These are phyloP conservation scores for Scheffersomyces coipomensis DNA, from an alignment of 805 yeast species.

Conservation along the genomic window DNA sequence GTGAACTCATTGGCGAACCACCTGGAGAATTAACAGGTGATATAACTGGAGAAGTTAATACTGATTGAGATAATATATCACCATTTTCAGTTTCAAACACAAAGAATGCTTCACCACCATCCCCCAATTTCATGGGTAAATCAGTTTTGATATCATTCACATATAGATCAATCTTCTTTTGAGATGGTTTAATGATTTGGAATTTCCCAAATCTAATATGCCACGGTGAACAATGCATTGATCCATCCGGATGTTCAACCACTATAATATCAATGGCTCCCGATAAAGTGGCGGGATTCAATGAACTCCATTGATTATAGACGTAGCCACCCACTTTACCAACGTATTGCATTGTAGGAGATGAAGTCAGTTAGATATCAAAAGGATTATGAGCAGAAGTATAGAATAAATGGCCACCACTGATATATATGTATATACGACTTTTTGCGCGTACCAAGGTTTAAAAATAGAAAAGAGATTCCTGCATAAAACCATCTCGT, in stretches of 20 bases:
- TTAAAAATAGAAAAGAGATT: no score
- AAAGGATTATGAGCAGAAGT: no score
- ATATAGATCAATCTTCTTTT: constrained; percentile 85
- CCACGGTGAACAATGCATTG: constrained; percentile 88
- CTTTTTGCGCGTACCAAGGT: no score
- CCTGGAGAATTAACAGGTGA: constrained; percentile 65
- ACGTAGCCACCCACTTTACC: constrained; percentile 94
- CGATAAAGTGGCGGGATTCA: constrained; percentile 92
- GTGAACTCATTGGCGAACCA: constrained; percentile 28
- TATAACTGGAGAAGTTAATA: constrained; percentile 84
- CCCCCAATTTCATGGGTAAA: constrained; percentile 94
- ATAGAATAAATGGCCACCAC: no score
- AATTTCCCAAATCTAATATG: constrained; percentile 96
- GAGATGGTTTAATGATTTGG: constrained; percentile 88
- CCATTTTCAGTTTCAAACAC: constrained; percentile 79
- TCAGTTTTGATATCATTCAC: constrained; percentile 82
- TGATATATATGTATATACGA: no score
- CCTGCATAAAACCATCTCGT: no score
- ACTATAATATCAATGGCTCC: constrained; percentile 98
- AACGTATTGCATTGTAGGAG: constrained; percentile 95
- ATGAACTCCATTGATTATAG: constrained; percentile 94
- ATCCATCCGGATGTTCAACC: constrained; percentile 82
- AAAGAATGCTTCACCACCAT: constrained; percentile 97
- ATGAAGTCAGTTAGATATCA: no score
- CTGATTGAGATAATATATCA: constrained; percentile 66